Base-by-base conservation (phyloP, 192 early-diverging fungal genomes). In the Coemansia sp. region DNA sequence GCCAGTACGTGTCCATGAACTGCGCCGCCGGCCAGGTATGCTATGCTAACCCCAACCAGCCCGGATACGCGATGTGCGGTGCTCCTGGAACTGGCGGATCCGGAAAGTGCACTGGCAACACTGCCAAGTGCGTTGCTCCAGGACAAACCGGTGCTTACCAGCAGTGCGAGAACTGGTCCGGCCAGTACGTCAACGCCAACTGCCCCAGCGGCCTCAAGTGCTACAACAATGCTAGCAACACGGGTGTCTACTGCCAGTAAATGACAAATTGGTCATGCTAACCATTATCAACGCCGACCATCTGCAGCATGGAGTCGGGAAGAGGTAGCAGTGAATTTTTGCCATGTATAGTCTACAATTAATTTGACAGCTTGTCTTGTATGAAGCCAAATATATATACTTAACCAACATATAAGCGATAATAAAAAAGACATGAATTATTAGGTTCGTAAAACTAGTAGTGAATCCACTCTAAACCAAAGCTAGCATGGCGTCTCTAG, bases 21-120 rank as follows among this genome's bases (percentile, higher is more conserved):
- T 84, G 81, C 58, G 45, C 72, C 0, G 19, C 70, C 5, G 81
- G 75, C 50, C 81, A 84, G 63, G 81, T 84, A 31, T 84, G 81
- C 81, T 84, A 78, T 25, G 76, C 81, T 36, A 84, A 78, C 66
- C 81, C 81, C 21, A 82, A 68, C 72, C 73, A 60, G 42, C 73
- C 73, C 27, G 66, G 63, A 19, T 73, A 70, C 36, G 68, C 70
- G 36, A 77, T 77, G 81, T 84, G 81, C 39, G 81, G 76, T 2
- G 73, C 72, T 7, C 81, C 81, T 11, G 73, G 70, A 38, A 75
- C 73, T 6, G 81, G 81, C 42, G 72, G 78, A 9, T 39, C 36
- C 32, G 78, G 78, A 9, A 61, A 64, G 38, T 81, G 78, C 68
- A 76, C 78, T 2, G 78, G 73, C 23, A 70, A 72, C 61, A 73